Evolutionary conservation across 2,329 filamentous ascomycete species (phyloP), one percentile per base, ranked within the genome.

Genomic region (Periglandula ipomoeae): DNA sequence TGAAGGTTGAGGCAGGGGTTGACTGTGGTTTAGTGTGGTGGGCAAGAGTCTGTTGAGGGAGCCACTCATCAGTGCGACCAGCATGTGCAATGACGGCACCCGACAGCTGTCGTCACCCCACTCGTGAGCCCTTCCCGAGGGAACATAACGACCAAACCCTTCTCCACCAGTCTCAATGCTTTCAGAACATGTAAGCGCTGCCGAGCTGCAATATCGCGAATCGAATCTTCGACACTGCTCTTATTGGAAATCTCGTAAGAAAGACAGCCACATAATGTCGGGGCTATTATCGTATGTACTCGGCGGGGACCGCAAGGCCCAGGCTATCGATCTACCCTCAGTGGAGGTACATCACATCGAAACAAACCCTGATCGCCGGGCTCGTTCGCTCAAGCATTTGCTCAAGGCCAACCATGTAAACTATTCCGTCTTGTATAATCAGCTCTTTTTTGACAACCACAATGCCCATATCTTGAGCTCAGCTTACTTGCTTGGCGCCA

Each of bases 331-430:
- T 46, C 62, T 96, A 6, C 74, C 85, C 8, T 72, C 85, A 0
- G 83, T 91, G 48, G 73, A 86, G 54, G 74, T 88, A 50, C 82
- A 94, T 67, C 79, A 86, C 64, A 78, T 95, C 58, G 91, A 97
- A 69, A 85, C 84, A 5, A 76, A 82, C 43, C 76, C 82, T 8
- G 89, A 94, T 61, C 91, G 88, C 65, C 76, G 86, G 49, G 82
- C 85, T 17, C 76, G 91, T 52, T 87, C 87, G 19, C 74, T 98
- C 53, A 96, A 95, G 70, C 89, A 97, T 67, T 73, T 98, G 13
- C 66, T 98, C 52, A 88, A 87, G 65, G 84, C 90, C 46, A 97
- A 97, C 64, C 93, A 98, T 69, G 84, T 84, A 56, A 95, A 93
- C 63, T 80, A 95, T 67, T 81, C 89, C 27, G 83, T 97, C 56